Percentiles rank a stretch among this genome's conserved stretches.
Evolutionary conservation across 768 basidiomycete genomes (phyloP).

Genomic region (Psilocybe tampanensis): DNA sequence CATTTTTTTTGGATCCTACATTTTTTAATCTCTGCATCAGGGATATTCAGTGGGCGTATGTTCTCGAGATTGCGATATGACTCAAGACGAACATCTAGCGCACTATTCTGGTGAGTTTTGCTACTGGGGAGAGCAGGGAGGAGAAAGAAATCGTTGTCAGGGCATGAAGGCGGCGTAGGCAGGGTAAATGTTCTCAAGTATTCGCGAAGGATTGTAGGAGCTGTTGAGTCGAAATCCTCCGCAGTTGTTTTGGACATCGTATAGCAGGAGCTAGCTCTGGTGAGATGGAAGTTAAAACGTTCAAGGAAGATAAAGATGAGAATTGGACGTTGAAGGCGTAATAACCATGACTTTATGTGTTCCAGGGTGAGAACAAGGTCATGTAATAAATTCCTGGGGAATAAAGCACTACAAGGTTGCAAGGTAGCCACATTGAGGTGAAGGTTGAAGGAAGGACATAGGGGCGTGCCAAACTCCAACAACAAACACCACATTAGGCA

Average conservation of each 20-base stretch:
- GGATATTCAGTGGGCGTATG: conserved; percentile 39
- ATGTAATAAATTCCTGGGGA: background rate
- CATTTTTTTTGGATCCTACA: background rate
- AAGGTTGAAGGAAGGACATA: background rate
- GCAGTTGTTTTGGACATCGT: conserved; percentile 13
- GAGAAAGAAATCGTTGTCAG: conserved; percentile 29
- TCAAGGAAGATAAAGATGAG: too few relatives aligned
- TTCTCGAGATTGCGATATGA: conserved; percentile 53
- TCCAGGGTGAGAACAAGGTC: background rate
- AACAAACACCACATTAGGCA: conserved; percentile 12
- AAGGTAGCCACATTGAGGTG: background rate
- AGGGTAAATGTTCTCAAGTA: conserved; percentile 51
- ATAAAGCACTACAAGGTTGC: background rate
- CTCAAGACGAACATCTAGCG: conserved; percentile 45
- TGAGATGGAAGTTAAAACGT: too few relatives aligned
- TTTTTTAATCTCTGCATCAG: background rate
- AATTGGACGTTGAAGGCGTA: too few relatives aligned
- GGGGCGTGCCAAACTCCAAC: background rate
- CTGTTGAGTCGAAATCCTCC: conserved; percentile 29
- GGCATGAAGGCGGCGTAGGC: conserved; percentile 32
- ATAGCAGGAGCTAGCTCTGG: background rate
- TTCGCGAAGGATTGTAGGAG: conserved; percentile 43
- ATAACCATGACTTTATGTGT: background rate
- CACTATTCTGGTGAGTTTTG: conserved; percentile 48
- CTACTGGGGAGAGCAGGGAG: conserved; percentile 34